Evolutionary conservation across 768 basidiomycete species (phyloP), one percentile per base, ranked within the genome.

Genomic region (Phlebiopsis flavidoalba): DNA sequence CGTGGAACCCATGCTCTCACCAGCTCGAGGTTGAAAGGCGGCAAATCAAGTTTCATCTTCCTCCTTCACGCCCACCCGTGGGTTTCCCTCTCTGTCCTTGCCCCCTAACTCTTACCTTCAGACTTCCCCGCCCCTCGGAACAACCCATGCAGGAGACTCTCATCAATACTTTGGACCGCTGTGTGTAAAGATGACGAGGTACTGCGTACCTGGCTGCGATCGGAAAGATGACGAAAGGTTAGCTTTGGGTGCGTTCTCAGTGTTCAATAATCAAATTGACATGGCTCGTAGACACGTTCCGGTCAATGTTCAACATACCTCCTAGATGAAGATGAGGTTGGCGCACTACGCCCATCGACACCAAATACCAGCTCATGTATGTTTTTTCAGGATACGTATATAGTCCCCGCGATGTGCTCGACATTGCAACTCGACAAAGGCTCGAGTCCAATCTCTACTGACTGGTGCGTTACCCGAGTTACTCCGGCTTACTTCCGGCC

Each of bases 161-260:
- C 66, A 49, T 60, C 66, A 63, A 51, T 66, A 65, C 47, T 68
- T 65, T 53, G 47, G 64, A 36, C 60, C 64, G 8, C 62, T 66
- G 12, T 58, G 12, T 58, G 63, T 33, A 59, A 59, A 48, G 64
- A 64, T 36, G 66, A 65, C 51, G 61, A 63, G 54, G 59, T 64
- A 12, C 65, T 67, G 64, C 45, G 56, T 24, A 66, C 66, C 37
- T 71, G 70, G 70, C 47, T 62, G 55, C 62, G 63, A 37, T 64
- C 67, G 53, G 57, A 61, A 26, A 56, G 51, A 48, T 53, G 45
- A 59, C 36, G 14, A 68, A n/a, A 66, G 56, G 70, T 71, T 50
- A 59, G 70, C 58, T 24, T 46, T n/a, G 6, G 22, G 31, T 52
- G n/a, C 52, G 7, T 53, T 51, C 26, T 10, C 26, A 2, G 11